Conservation (phyloP, 2,329 filamentous ascomycete species). For the Fusarium papillatum region DNA sequence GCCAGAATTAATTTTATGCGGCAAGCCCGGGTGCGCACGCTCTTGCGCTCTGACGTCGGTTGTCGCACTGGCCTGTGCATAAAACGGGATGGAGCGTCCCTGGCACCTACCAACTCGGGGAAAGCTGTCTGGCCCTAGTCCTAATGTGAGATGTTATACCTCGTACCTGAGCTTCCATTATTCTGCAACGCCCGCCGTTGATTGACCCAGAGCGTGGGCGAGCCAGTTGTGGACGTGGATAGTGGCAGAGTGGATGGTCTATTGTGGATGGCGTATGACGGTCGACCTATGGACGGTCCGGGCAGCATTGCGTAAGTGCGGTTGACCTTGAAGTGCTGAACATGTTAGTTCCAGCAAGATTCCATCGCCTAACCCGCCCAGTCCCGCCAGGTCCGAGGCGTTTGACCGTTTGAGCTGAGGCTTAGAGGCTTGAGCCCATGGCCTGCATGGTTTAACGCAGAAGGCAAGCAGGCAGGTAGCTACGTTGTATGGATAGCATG, state of each 20-base stretch:
- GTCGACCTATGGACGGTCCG: constrained; percentile 17
- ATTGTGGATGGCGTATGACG: constrained; percentile 36
- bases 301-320: constrained; percentile 39
- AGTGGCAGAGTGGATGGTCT: constrained; percentile 26
- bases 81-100: constrained; percentile 38
- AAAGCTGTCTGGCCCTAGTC: constrained; percentile 20
- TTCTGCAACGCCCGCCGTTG: constrained; percentile 23
- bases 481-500: background rate
- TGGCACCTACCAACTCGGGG: constrained; percentile 42
- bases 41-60: constrained; percentile 26
- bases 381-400: constrained; percentile 17
- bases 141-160: constrained; percentile 27
- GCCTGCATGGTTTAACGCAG: constrained; percentile 14
- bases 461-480: background rate
- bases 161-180: constrained; percentile 33
- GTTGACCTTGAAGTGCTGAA: constrained; percentile 15
- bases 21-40: constrained; percentile 36
- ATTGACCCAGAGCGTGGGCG: constrained; percentile 12
- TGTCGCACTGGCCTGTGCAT: constrained; percentile 32
- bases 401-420: constrained; percentile 12
- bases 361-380: background rate
- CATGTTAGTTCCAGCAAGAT: background rate
- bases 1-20: constrained; percentile 46
- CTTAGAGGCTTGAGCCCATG: constrained; percentile 7
- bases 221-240: constrained; percentile 35